Conservation (phyloP, 441 rosid species). For the Populus hybrid region DNA sequence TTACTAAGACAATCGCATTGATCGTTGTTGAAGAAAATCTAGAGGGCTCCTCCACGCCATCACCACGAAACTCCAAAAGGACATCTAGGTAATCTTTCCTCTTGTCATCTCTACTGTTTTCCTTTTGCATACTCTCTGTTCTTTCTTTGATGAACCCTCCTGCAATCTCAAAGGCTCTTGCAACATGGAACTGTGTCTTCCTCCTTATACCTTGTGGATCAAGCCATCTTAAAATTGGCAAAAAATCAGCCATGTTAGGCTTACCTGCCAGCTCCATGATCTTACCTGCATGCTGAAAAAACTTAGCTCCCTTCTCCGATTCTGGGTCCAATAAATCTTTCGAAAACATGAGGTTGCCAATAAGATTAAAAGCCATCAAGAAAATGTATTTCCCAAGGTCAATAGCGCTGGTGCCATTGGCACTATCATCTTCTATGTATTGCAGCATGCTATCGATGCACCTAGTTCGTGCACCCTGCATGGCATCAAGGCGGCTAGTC, state of each 20-base stretch:
- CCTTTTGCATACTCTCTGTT: conserved; percentile 19
- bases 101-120: conserved; percentile 15
- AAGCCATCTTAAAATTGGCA: conserved; percentile 53
- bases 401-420: conserved; percentile 33
- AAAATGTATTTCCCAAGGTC: conserved; percentile 56
- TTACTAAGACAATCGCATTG: conserved; percentile 20
- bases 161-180: conserved; percentile 52
- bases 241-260: conserved; percentile 68
- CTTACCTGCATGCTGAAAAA: conserved; percentile 59
- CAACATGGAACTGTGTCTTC: conserved; percentile 52
- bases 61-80: conserved; percentile 35
- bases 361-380: conserved; percentile 73
- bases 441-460: conserved; percentile 58
- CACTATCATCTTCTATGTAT: conserved; percentile 46
- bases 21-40: conserved; percentile 18
- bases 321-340: conserved; percentile 63
- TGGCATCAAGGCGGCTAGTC: conserved; percentile 52
- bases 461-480: conserved; percentile 34
- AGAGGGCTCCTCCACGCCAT: conserved; percentile 30
- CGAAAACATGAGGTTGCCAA: conserved; percentile 69
- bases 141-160: conserved; percentile 61
- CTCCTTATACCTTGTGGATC: conserved; percentile 77
- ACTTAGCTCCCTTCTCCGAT: conserved; percentile 56
- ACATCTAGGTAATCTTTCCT: conserved; percentile 26
- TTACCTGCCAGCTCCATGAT: conserved; percentile 79